A percentile compares a stretch with the other conserved stretches of the same genome.
These are phyloP conservation scores for Boletus smithii DNA, from an alignment of 1,284 basidiomycete species.

Conservation along the genomic window DNA sequence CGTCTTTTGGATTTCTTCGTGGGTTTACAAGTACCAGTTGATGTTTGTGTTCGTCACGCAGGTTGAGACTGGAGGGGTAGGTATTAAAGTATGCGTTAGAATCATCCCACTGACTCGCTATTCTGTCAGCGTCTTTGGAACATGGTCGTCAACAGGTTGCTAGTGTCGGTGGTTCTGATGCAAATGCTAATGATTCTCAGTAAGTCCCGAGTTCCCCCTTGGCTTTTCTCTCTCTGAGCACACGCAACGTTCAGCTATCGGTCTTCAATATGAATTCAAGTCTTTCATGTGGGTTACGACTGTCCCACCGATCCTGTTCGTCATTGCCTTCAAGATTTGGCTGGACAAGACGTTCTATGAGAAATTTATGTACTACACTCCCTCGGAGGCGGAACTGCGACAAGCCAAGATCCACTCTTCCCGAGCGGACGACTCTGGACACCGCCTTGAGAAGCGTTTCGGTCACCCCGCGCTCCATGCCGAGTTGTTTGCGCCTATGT, in stretches of 20 bases:
- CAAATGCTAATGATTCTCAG: slow-evolving; percentile 84
- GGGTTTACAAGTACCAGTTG: slow-evolving; percentile 89
- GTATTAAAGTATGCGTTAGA: slow-evolving; percentile 32
- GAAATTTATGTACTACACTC: slow-evolving; percentile 77
- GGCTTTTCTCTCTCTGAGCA: slow-evolving; percentile 1
- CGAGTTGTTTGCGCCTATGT: slow-evolving; percentile 84
- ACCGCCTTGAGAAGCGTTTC: slow-evolving; percentile 78
- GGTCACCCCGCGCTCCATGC: slow-evolving; percentile 80
- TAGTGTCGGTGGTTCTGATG: slow-evolving; percentile 76
- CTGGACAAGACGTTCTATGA: slow-evolving; percentile 65
- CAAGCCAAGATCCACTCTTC: slow-evolving; percentile 69
- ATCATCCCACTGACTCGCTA: neutral
- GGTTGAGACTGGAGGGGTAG: slow-evolving; percentile 86
- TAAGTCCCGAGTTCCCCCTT: slow-evolving; percentile 40
- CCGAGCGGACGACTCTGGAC: slow-evolving; percentile 61
- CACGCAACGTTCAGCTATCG: slow-evolving; percentile 59
- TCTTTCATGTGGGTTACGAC: slow-evolving; percentile 70
- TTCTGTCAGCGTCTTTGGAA: slow-evolving; percentile 81
- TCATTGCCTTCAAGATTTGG: slow-evolving; percentile 81
- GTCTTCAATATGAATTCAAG: slow-evolving; percentile 75
- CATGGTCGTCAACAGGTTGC: slow-evolving; percentile 81
- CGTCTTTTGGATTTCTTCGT: slow-evolving; percentile 81
- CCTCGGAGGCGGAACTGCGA: slow-evolving; percentile 68
- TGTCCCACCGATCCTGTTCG: slow-evolving; percentile 73
- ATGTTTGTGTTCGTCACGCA: slow-evolving; percentile 89